phyloP scores from a whole-genome alignment of 1,284 basidiomycete species.

The Jaminaea rosea region DNA sequence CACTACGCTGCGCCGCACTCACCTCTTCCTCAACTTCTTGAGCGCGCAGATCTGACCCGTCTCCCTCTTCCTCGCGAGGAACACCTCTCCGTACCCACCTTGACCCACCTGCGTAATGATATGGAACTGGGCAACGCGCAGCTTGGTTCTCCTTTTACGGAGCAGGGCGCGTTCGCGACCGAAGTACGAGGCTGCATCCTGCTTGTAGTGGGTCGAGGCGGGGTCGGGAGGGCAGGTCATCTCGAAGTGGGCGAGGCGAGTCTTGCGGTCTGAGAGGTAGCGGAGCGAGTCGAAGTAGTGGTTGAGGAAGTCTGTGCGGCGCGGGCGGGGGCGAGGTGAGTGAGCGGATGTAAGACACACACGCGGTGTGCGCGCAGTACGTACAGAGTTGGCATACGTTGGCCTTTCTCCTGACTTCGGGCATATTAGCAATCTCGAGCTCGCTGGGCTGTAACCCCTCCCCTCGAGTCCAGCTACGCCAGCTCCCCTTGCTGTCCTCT shows the following conservation, averaged over 20 bases:
- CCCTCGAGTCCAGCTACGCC: conserved; percentile 27
- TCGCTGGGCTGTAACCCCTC: conserved; percentile 43
- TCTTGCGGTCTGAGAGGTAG: conserved; percentile 36
- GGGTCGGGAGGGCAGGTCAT: neutral
- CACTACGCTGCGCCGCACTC: no score
- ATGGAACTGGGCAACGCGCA: conserved; percentile 44
- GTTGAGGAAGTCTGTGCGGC: conserved; percentile 37
- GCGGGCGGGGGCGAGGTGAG: neutral
- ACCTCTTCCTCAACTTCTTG: conserved; percentile 42
- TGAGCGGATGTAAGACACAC: neutral
- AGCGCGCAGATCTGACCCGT: conserved; percentile 46
- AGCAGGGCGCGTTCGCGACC: conserved; percentile 40
- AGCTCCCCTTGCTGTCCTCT: conserved; percentile 32
- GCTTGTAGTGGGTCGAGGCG: conserved; percentile 55
- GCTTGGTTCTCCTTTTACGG: conserved; percentile 39
- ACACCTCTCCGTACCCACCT: conserved; percentile 46
- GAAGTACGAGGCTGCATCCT: conserved; percentile 31
- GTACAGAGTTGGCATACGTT: conserved; percentile 43
- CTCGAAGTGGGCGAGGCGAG: conserved; percentile 56
- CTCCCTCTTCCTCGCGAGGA: conserved; percentile 43
- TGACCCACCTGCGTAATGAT: conserved; percentile 47
- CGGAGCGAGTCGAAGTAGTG: conserved; percentile 46
- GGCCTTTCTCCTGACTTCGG: conserved; percentile 42
- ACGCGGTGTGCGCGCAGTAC: neutral
- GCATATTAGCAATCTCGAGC: conserved; percentile 31